phyloP scores from a whole-genome alignment of 768 basidiomycete species.

The Termitomyces sp. region DNA sequence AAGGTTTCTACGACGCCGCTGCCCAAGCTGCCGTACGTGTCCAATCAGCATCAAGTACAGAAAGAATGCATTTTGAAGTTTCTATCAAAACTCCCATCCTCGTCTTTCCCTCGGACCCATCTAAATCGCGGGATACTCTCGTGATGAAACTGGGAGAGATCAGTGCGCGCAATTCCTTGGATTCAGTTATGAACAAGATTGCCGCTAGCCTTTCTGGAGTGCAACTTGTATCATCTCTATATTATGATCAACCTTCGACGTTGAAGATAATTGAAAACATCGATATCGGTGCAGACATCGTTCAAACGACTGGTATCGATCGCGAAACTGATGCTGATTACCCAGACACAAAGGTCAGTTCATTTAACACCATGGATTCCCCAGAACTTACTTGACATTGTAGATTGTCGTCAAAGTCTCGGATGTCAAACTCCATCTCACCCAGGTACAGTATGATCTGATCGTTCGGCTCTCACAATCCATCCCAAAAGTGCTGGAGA shows the following conservation, averaged over 20 bases:
- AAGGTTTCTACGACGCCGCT: slow-evolving; percentile 91
- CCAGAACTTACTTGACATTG: neutral
- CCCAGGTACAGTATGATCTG: slow-evolving; percentile 76
- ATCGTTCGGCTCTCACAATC: slow-evolving; percentile 61
- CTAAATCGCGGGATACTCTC: slow-evolving; percentile 58
- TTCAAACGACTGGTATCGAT: slow-evolving; percentile 56
- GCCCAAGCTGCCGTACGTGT: slow-evolving; percentile 74
- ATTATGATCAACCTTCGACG: slow-evolving; percentile 38
- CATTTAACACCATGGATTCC: neutral
- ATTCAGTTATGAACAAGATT: slow-evolving; percentile 50
- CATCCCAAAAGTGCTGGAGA: slow-evolving; percentile 60
- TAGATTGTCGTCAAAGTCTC: slow-evolving; percentile 73
- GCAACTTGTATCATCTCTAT: slow-evolving; percentile 69
- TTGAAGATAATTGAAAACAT: slow-evolving; percentile 94
- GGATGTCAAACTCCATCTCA: slow-evolving; percentile 78
- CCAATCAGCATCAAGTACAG: slow-evolving; percentile 88
- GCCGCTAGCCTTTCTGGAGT: slow-evolving; percentile 78
- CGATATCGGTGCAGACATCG: slow-evolving; percentile 59
- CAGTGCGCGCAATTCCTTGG: slow-evolving; percentile 70
- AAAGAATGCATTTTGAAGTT: slow-evolving; percentile 89
- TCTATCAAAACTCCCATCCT: slow-evolving; percentile 89
- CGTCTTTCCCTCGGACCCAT: slow-evolving; percentile 71
- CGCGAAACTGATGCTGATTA: slow-evolving; percentile 40
- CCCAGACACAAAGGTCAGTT: slow-evolving; percentile 72
- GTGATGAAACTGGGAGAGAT: slow-evolving; percentile 88